phyloP scores from a whole-genome alignment of 1,284 basidiomycete genomes.

The Golubevia sp. region DNA sequence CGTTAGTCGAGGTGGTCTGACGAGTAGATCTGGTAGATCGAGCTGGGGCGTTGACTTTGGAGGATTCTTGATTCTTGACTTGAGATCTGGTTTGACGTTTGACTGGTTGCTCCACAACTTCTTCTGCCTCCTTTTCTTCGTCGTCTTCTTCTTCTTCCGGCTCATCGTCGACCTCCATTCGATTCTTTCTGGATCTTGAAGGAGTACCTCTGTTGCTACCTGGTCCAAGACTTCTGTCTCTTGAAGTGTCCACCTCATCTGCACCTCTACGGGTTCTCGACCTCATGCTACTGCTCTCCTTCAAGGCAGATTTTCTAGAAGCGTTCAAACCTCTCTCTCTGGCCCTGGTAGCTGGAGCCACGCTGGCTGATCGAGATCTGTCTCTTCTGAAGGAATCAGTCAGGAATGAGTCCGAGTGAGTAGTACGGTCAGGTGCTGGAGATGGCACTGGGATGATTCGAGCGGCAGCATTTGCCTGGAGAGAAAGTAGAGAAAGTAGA shows the following conservation, averaged over 20 bases:
- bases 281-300: background rate
- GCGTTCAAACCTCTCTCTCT: too few species aligned
- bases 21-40: background rate
- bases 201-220: background rate
- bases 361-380: too few species aligned
- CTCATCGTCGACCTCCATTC: slow-evolving; percentile 11
- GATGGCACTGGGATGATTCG: too few species aligned
- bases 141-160: slow-evolving; percentile 7
- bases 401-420: too few species aligned
- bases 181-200: slow-evolving; percentile 3
- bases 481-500: too few species aligned
- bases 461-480: too few species aligned
- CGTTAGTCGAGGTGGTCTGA: background rate
- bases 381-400: too few species aligned
- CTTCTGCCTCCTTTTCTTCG: slow-evolving; percentile 17
- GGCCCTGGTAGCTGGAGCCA: too few species aligned
- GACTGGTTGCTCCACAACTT: background rate
- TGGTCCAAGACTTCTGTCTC: background rate
- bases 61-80: background rate
- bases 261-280: background rate
- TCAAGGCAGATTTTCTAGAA: background rate
- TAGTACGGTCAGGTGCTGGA: too few species aligned
- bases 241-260: background rate
- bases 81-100: background rate
- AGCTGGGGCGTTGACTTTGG: background rate